Base-by-base conservation (phyloP, 345 rosid species). In the Eucalyptus pauciflora region DNA sequence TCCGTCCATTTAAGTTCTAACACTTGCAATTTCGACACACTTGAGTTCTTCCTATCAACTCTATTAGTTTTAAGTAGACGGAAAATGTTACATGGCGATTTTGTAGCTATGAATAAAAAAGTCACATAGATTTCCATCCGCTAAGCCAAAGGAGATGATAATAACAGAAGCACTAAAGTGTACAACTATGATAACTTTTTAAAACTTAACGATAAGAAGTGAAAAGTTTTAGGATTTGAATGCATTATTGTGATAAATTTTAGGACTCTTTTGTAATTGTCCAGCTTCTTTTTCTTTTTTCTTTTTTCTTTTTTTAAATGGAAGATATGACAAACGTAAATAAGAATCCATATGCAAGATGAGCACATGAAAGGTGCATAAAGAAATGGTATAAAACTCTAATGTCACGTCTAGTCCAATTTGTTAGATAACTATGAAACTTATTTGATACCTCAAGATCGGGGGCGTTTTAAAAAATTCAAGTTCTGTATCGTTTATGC, bases 291-390 rank as follows among this genome's bases (percentile, higher is more conserved):
- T n/a, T n/a, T n/a, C n/a, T 33, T 16, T 17, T 9, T 8, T 4
- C 5, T 69, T 8, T 64, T 7, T 3, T 10, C 10, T 9, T 9
- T 7, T 31, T 7, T 16, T 0, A 37, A 71, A 17, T 11, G 7
- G 7, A 71, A 20, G 9, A 76, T 76, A 10, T 37, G 85, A 22
- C 24, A 71, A 76, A 41, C 7, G 27, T 76, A 76, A 20, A 20
- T 22, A 76, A 6, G 85, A 76, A 76, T 76, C 43, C 8, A 12
- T 8, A 76, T 20, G 85, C 85, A 41, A 76, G 85, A 76, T 41
- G 85, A 41, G 29, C 43, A 20, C 48, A 10, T 76, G 48, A 76
- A 76, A 76, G 48, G 48, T 37, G 27, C 85, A 76, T 76, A 76
- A 41, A 41, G 85, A 76, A 76, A 76, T 76, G 11, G 27, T 22